phyloP scores from a whole-genome alignment of 768 basidiomycete species.

The Strobilomyces dryophilus region DNA sequence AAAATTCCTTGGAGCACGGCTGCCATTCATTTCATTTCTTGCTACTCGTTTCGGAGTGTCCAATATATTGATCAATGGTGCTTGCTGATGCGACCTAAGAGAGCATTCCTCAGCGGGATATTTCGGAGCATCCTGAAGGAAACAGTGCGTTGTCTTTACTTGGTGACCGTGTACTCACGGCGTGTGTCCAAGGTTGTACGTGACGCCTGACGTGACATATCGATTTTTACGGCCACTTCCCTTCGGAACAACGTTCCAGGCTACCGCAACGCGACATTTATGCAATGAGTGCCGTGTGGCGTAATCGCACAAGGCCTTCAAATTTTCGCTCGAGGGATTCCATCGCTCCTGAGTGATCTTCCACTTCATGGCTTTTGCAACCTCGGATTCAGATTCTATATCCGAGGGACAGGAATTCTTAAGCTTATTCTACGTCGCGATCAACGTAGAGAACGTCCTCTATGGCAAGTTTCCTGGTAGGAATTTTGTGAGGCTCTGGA shows the following conservation, averaged over 20 bases:
- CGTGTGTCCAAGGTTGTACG: neutral
- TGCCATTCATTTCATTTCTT: too few species aligned
- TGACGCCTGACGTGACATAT: neutral
- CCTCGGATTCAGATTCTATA: neutral
- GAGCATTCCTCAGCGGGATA: too few species aligned
- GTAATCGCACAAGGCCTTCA: neutral
- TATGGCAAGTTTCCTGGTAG: slow-evolving; percentile 14
- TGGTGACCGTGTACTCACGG: too few species aligned
- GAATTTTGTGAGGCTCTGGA: neutral
- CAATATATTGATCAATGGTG: too few species aligned
- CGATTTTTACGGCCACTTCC: neutral
- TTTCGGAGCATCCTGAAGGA: too few species aligned
- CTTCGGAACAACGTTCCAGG: neutral
- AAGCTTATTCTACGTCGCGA: slow-evolving; percentile 11
- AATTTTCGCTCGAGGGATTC: neutral
- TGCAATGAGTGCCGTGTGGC: neutral
- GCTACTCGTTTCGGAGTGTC: too few species aligned
- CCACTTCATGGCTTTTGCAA: neutral
- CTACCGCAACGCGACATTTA: neutral
- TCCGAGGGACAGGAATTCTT: slow-evolving; percentile 1
- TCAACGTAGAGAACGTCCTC: slow-evolving; percentile 17
- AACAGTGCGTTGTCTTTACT: too few species aligned
- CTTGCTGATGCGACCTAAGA: too few species aligned
- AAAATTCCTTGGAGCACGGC: too few species aligned
- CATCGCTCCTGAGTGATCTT: neutral